Conservation (phyloP, 192 early-diverging fungal genomes). For the Podila epicladia region DNA sequence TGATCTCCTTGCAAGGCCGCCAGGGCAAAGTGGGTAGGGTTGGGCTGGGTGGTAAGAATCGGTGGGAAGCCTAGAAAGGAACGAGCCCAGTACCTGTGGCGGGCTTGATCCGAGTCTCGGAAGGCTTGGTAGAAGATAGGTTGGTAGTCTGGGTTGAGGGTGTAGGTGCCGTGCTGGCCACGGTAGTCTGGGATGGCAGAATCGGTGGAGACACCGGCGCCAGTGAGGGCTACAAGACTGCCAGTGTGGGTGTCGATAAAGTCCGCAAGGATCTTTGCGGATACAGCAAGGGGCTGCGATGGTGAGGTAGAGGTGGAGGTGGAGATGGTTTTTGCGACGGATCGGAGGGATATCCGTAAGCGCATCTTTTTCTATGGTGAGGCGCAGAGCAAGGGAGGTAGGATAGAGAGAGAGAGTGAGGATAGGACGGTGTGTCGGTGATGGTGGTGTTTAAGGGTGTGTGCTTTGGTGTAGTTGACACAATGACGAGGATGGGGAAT, state of each 20-base stretch:
- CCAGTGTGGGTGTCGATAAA: constrained; percentile 42
- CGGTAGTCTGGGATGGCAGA: constrained; percentile 89
- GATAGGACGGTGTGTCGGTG: neutral
- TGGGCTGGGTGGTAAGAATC: constrained; percentile 75
- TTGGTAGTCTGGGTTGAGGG: constrained; percentile 76
- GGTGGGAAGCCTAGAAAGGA: constrained; percentile 84
- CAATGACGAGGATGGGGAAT: neutral
- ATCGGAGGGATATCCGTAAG: constrained; percentile 22
- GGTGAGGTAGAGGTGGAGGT: neutral
- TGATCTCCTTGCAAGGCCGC: constrained; percentile 53
- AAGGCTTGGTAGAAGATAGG: constrained; percentile 87
- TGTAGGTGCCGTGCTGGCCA: constrained; percentile 73
- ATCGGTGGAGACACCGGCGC: constrained; percentile 69
- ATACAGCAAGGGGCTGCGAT: neutral
- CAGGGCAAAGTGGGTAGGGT: constrained; percentile 75
- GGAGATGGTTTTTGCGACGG: constrained; percentile 33
- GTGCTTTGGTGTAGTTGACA: no score
- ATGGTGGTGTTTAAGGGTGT: neutral
- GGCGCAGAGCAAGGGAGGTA: neutral
- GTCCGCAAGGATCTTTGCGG: constrained; percentile 40
- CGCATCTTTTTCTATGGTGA: constrained; percentile 12
- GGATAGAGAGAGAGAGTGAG: constrained; percentile 1
- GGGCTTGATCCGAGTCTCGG: constrained; percentile 28
- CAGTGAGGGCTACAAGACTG: constrained; percentile 59
- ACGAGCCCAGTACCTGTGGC: constrained; percentile 94